Evolutionary conservation across 2,329 filamentous ascomycete genomes (phyloP).

Genomic region (Zymoseptoria ardabiliae): DNA sequence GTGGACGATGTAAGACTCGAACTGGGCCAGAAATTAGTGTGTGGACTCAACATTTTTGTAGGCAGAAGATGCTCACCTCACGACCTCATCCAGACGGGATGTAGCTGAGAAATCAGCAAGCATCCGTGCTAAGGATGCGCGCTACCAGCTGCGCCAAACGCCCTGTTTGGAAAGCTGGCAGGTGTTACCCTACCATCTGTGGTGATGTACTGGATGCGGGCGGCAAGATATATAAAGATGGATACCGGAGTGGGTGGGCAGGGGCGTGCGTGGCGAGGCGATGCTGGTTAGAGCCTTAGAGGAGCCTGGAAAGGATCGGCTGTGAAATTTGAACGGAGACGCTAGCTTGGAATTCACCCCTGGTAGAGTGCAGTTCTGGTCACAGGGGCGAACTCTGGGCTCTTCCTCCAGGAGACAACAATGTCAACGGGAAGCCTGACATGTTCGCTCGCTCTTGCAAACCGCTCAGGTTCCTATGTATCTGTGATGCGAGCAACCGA

Average conservation of each 20-base stretch:
- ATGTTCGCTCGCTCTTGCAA: too few relatives aligned
- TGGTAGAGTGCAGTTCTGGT: neutral
- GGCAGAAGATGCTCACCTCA: neutral
- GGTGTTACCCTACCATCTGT: neutral
- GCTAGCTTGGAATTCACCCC: neutral
- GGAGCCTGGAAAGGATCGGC: neutral
- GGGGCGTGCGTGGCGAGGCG: neutral
- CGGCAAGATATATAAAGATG: neutral
- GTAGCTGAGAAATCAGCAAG: neutral
- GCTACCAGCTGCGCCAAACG: constrained; percentile 1
- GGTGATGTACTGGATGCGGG: neutral
- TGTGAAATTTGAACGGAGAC: neutral
- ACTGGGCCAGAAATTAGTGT: neutral
- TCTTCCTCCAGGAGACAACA: too few relatives aligned
- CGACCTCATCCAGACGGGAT: neutral
- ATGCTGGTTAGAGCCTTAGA: neutral
- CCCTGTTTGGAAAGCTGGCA: neutral
- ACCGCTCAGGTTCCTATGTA: too few relatives aligned
- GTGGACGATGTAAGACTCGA: constrained; percentile 1
- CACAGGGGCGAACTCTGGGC: neutral
- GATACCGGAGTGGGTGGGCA: neutral
- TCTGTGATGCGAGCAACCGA: too few relatives aligned
- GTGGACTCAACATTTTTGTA: too few relatives aligned
- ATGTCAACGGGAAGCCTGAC: too few relatives aligned
- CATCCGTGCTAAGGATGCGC: neutral